Conservation (phyloP, 2,329 filamentous ascomycete genomes). For the Ophiocordyceps camponoti-rufipedis region DNA sequence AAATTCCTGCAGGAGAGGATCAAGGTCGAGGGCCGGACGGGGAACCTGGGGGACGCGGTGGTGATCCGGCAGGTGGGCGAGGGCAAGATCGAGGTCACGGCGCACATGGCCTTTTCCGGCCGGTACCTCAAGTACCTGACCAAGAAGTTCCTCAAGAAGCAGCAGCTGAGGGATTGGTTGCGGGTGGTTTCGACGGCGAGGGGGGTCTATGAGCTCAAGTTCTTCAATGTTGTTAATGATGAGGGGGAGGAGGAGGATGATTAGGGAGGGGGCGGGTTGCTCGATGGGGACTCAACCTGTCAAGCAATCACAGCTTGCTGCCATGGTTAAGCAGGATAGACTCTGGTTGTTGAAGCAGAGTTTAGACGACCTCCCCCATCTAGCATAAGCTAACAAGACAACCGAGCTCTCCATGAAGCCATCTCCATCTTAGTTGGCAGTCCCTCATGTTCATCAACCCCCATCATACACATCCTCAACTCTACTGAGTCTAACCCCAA, state of each 20-base stretch:
- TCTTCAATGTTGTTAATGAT: conserved; percentile 99
- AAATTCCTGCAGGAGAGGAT: conserved; percentile 99
- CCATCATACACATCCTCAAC: no score
- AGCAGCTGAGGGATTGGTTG: conserved; percentile 99
- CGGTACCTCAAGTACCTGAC: conserved; percentile 99
- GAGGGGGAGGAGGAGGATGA: conserved; percentile 97
- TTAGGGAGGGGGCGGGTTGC: conserved; percentile 28
- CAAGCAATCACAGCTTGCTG: no score
- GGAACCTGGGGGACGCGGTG: conserved; percentile 91
- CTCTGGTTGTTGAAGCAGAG: no score
- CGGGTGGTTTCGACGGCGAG: conserved; percentile 95
- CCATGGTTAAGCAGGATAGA: no score
- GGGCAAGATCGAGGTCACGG: conserved; percentile 94
- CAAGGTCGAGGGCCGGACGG: conserved; percentile 97
- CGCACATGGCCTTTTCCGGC: conserved; percentile 95
- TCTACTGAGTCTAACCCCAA: no score
- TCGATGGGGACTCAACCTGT: no score
- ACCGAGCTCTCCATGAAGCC: no score
- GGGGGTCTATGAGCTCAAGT: conserved; percentile 98
- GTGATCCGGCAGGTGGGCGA: conserved; percentile 81
- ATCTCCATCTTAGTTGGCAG: no score
- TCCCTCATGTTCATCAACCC: no score
- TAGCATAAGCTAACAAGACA: no score
- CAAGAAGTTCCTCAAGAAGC: conserved; percentile 99
- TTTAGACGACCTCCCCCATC: no score